A percentile compares a stretch with the other conserved stretches of the same genome.
Conservation (phyloP, 106 monocot species). For the Dendrobium officinale region DNA sequence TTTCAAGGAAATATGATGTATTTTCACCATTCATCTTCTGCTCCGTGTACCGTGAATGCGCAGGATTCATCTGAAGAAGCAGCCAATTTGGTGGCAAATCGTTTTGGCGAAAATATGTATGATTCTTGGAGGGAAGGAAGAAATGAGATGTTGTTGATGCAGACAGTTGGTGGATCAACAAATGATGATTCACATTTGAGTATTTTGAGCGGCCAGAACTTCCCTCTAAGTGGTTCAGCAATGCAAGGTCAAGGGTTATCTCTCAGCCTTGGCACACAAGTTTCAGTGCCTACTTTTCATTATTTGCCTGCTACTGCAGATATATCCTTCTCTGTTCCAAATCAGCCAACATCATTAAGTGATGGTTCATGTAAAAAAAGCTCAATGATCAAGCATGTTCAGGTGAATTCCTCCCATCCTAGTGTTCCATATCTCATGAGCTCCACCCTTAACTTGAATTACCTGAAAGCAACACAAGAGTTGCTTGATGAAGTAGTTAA, state of each 20-base stretch:
- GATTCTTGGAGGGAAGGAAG: constrained; percentile 40
- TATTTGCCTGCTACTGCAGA: constrained; percentile 35
- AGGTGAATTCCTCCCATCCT: constrained; percentile 24
- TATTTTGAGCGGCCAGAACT: constrained; percentile 26
- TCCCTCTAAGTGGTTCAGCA: constrained; percentile 21
- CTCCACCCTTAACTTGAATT: constrained; percentile 49
- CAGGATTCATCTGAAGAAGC: constrained; percentile 31
- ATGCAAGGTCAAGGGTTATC: constrained; percentile 58
- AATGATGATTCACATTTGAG: constrained; percentile 30
- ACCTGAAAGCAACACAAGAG: constrained; percentile 69
- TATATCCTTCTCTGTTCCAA: constrained; percentile 26
- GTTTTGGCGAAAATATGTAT: constrained; percentile 8
- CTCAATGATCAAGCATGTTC: constrained; percentile 29
- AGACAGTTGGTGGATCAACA: constrained; percentile 22
- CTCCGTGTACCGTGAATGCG: constrained; percentile 30
- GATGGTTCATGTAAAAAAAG: constrained; percentile 24
- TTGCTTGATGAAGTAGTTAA: constrained; percentile 84
- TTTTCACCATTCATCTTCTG: constrained; percentile 18
- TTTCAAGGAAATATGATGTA: constrained; percentile 12
- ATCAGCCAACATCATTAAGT: constrained; percentile 24
- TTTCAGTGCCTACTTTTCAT: constrained; percentile 44
- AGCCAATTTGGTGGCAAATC: constrained; percentile 16
- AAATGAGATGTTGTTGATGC: constrained; percentile 45
- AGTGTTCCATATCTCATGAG: constrained; percentile 18
- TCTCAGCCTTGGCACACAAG: constrained; percentile 63